These are phyloP conservation scores for Candida frijolesensis DNA, from an alignment of 1,139 yeast genomes.

Conservation along the genomic window DNA sequence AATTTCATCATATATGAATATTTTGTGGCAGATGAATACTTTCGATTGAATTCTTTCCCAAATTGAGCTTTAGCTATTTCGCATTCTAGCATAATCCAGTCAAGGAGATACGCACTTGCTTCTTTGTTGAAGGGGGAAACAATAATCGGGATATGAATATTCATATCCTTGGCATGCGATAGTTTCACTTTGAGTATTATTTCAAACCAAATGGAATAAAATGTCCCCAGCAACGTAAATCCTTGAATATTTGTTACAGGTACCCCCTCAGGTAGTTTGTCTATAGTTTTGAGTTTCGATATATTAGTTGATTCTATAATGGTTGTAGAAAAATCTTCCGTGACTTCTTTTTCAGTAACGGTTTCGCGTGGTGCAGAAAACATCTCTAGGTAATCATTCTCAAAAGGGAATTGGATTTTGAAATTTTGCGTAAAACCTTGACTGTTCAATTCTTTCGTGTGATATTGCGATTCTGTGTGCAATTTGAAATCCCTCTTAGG, in stretches of 20 bases:
- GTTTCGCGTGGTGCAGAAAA: conserved; percentile 18
- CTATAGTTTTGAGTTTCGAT: conserved; percentile 18
- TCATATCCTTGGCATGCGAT: conserved; percentile 51
- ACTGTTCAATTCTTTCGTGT: conserved; percentile 30
- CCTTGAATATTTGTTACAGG: conserved; percentile 50
- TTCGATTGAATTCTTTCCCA: conserved; percentile 34
- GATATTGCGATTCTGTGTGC: conserved; percentile 30
- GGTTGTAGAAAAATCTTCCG: conserved; percentile 10
- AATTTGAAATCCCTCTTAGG: conserved; percentile 36
- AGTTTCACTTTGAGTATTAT: conserved; percentile 51
- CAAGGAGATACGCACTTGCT: conserved; percentile 45
- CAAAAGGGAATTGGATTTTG: conserved; percentile 36
- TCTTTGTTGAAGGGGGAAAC: conserved; percentile 55
- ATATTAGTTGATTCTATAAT: conserved; percentile 17
- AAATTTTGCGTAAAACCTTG: conserved; percentile 33
- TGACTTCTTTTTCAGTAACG: conserved; percentile 7
- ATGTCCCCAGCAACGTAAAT: conserved; percentile 52
- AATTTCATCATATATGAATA: conserved; percentile 27
- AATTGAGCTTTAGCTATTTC: conserved; percentile 41
- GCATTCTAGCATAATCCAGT: conserved; percentile 58
- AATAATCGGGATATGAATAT: conserved; percentile 52
- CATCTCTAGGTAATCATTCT: conserved; percentile 37
- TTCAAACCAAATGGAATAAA: conserved; percentile 57
- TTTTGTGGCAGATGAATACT: conserved; percentile 23
- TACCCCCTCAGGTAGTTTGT: conserved; percentile 39